phyloP scores from a whole-genome alignment of 2,329 filamentous ascomycete genomes.

The Chaetomium strumarium region DNA sequence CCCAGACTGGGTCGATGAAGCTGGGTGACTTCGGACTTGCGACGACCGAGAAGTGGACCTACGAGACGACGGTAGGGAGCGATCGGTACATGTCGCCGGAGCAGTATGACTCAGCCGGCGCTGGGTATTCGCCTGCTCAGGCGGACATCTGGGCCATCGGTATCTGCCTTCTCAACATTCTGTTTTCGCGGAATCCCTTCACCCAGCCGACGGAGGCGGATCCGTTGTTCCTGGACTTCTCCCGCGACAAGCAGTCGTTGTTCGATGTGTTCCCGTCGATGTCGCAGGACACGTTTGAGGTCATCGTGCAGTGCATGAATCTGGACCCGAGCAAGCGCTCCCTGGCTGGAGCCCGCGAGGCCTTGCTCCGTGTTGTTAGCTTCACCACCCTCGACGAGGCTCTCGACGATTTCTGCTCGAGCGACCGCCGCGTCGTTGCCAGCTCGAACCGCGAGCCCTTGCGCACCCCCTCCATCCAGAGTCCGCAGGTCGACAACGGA shows the following conservation, averaged over 20 bases:
- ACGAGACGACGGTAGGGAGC: slow-evolving; percentile 89
- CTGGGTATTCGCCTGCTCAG: slow-evolving; percentile 85
- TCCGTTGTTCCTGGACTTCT: slow-evolving; percentile 87
- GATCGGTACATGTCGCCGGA: slow-evolving; percentile 99
- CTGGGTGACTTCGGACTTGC: slow-evolving; percentile 94
- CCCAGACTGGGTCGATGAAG: slow-evolving; percentile 82
- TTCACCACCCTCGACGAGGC: slow-evolving; percentile 93
- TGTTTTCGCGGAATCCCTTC: slow-evolving; percentile 96
- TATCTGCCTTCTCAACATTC: slow-evolving; percentile 90
- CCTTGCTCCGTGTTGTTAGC: slow-evolving; percentile 71
- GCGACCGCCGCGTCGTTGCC: slow-evolving; percentile 68
- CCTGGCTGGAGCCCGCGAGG: slow-evolving; percentile 68
- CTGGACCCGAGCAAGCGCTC: slow-evolving; percentile 87
- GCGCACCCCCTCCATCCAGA: slow-evolving; percentile 90
- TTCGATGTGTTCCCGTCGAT: slow-evolving; percentile 98
- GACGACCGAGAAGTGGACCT: slow-evolving; percentile 83
- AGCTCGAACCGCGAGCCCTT: slow-evolving; percentile 92
- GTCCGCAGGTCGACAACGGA: slow-evolving; percentile 70
- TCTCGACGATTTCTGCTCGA: slow-evolving; percentile 88
- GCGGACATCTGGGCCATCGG: slow-evolving; percentile 97
- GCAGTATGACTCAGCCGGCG: slow-evolving; percentile 84
- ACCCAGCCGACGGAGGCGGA: slow-evolving; percentile 86
- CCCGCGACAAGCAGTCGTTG: slow-evolving; percentile 85
- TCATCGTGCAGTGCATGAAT: slow-evolving; percentile 84
- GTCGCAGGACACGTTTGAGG: slow-evolving; percentile 96